A percentile compares a stretch with the other conserved stretches of the same genome.
phyloP scores from a whole-genome alignment of 1,284 basidiomycete species.

The Cystobasidium pallidum region DNA sequence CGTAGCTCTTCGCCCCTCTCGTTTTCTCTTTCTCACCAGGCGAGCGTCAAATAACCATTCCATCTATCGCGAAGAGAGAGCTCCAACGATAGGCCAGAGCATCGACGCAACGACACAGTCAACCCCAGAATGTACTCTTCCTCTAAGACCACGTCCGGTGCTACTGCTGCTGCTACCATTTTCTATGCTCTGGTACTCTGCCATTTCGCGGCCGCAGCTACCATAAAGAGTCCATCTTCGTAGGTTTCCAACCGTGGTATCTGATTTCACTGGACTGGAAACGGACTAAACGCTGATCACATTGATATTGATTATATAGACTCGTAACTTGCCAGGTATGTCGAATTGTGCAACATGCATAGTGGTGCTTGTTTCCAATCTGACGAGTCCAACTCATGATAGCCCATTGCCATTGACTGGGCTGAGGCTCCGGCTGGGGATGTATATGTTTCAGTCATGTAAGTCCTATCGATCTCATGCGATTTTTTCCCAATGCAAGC shows the following conservation, averaged over 20 bases:
- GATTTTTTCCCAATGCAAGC: no score
- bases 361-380: not conserved
- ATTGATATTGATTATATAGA: not conserved
- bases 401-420: slow-evolving; percentile 28
- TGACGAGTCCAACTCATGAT: not conserved
- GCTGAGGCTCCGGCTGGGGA: slow-evolving; percentile 21
- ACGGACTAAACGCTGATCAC: not conserved
- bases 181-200: not conserved
- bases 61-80: no score
- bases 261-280: not conserved
- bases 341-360: not conserved
- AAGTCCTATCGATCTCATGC: not conserved
- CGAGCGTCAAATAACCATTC: no score
- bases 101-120: not conserved
- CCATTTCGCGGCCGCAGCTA: not conserved
- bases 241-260: not conserved
- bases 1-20: no score
- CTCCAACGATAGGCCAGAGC: no score
- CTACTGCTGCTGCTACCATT: not conserved
- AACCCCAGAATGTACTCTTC: not conserved
- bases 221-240: slow-evolving; percentile 28
- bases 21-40: no score
- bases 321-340: slow-evolving; percentile 12
- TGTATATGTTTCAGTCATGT: slow-evolving; percentile 26
- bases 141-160: not conserved